Conservation (phyloP, 352 stramenopile genomes). For the Phytophthora pluvialis region DNA sequence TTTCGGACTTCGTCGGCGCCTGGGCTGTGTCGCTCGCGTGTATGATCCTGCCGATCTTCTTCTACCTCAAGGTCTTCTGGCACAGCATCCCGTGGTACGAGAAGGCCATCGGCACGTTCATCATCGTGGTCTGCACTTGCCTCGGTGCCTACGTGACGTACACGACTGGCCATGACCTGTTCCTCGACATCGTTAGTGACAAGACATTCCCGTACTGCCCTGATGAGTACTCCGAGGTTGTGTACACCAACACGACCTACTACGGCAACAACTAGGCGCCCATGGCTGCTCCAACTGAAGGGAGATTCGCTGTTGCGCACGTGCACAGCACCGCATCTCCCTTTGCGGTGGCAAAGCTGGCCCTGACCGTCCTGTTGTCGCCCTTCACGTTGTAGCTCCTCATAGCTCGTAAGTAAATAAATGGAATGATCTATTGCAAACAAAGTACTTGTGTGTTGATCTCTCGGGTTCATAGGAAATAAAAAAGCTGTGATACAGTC, state of each 20-base stretch:
- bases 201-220: conserved; percentile 62
- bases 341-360: conserved; percentile 19
- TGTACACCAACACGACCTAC: conserved; percentile 55
- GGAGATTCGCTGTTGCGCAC: conserved; percentile 20
- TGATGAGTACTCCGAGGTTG: conserved; percentile 41
- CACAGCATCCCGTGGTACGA: conserved; percentile 43
- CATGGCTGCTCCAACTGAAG: conserved; percentile 23
- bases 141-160: conserved; percentile 52
- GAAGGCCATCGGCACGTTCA: conserved; percentile 33
- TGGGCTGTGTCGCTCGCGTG: conserved; percentile 60
- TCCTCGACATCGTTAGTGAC: conserved; percentile 34
- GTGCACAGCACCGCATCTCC: conserved; percentile 17
- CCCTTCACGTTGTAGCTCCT: conserved; percentile 19
- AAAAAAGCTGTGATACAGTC: too few species aligned
- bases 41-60: conserved; percentile 70
- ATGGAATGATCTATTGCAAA: conserved; percentile 42
- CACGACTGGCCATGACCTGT: conserved; percentile 39
- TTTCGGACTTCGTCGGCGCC: conserved; percentile 66
- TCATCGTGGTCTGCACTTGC: conserved; percentile 38
- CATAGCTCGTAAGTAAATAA: conserved; percentile 39
- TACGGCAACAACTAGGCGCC: conserved; percentile 44
- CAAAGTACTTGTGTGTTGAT: too few species aligned
- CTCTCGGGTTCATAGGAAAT: too few species aligned
- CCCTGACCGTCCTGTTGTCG: conserved; percentile 29
- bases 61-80: conserved; percentile 73